A percentile compares a stretch with the other conserved stretches of the same genome.
These are phyloP conservation scores for Tuber microsphaerosporum DNA, from an alignment of 495 filamentous ascomycete genomes.

Conservation along the genomic window DNA sequence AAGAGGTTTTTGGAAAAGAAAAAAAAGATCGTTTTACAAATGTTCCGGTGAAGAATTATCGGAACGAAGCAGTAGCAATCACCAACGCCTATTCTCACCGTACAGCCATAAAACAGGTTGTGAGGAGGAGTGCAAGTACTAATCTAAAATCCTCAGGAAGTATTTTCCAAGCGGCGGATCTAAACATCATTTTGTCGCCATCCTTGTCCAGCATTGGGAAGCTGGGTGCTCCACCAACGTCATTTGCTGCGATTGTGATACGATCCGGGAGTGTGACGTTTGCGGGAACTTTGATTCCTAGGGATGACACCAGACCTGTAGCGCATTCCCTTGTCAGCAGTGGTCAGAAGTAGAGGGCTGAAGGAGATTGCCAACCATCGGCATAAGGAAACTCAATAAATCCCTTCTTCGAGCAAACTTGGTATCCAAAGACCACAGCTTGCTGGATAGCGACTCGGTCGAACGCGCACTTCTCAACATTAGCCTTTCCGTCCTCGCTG, in stretches of 20 bases:
- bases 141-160: background rate
- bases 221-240: conserved; percentile 9
- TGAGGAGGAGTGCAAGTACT: background rate
- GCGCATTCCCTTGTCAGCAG: background rate
- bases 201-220: conserved; percentile 13
- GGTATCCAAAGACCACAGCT: conserved; percentile 10
- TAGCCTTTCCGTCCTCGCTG: background rate
- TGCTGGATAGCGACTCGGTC: conserved; percentile 3
- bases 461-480: background rate
- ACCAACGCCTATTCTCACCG: background rate
- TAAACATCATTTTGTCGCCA: conserved; percentile 17
- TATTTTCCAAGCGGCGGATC: background rate
- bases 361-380: background rate
- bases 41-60: background rate
- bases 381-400: conserved; percentile 15
- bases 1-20: background rate
- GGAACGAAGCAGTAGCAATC: background rate
- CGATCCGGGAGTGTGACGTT: conserved; percentile 9
- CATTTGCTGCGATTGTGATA: background rate
- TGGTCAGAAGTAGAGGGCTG: background rate
- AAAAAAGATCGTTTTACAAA: background rate
- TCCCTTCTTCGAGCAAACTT: conserved; percentile 21
- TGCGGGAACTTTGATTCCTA: conserved; percentile 4
- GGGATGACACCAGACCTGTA: conserved; percentile 9
- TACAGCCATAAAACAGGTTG: background rate